These are phyloP conservation scores for Sporothrix protearum DNA, from an alignment of 2,329 filamentous ascomycete species.

Conservation along the genomic window DNA sequence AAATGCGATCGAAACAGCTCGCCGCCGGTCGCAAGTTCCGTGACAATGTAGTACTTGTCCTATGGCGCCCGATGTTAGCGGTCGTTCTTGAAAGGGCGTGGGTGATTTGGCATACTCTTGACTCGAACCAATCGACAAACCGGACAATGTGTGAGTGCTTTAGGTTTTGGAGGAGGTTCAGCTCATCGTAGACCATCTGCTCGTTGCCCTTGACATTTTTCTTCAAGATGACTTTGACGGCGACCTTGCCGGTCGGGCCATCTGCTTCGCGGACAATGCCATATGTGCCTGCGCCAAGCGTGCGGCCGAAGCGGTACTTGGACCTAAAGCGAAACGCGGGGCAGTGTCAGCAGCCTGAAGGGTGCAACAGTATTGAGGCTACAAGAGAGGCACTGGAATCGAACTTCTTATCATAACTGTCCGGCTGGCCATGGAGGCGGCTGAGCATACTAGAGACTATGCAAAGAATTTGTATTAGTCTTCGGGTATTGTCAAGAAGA, in stretches of 20 bases:
- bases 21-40: constrained; percentile 89
- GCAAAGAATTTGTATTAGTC: neutral
- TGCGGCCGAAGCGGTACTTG: constrained; percentile 88
- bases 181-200: constrained; percentile 96
- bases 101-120: constrained; percentile 61
- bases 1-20: constrained; percentile 98
- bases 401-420: constrained; percentile 98
- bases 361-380: neutral
- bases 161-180: constrained; percentile 86
- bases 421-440: constrained; percentile 92
- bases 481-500: neutral
- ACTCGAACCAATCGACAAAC: constrained; percentile 99
- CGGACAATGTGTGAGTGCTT: constrained; percentile 94
- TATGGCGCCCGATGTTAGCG: constrained; percentile 38
- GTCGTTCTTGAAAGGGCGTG: neutral
- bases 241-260: constrained; percentile 76
- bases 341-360: neutral
- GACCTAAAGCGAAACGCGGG: constrained; percentile 50
- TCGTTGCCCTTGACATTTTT: constrained; percentile 99
- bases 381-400: constrained; percentile 27
- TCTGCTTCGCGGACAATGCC: constrained; percentile 97
- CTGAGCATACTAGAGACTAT: constrained; percentile 86
- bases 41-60: constrained; percentile 99
- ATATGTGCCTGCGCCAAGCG: constrained; percentile 94
- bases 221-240: constrained; percentile 98